Evolutionary conservation across 441 rosid species (phyloP).

Genomic region (Theobroma grandiflorum): DNA sequence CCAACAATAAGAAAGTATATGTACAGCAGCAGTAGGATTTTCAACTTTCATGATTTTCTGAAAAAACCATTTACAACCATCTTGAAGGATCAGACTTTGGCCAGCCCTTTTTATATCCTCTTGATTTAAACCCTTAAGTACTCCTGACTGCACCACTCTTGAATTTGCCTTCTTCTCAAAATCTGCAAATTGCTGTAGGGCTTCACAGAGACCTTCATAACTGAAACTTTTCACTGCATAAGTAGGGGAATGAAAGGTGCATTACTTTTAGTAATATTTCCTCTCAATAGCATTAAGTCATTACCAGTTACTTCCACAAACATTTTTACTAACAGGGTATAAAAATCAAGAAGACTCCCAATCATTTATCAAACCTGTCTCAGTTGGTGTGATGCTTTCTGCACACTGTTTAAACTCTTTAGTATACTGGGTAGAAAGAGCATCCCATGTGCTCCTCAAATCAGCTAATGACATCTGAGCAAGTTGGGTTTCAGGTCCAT

Average conservation of each 20-base stretch:
- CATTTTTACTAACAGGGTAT: conserved; percentile 3
- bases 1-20: conserved; percentile 54
- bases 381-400: conserved; percentile 42
- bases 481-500: conserved; percentile 43
- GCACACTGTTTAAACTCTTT: conserved; percentile 52
- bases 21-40: conserved; percentile 34
- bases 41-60: conserved; percentile 30
- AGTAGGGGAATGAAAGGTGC: conserved; percentile 13
- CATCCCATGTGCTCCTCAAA: conserved; percentile 51
- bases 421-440: conserved; percentile 47
- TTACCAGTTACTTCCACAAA: conserved; percentile 10
- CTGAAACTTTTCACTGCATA: conserved; percentile 36
- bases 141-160: conserved; percentile 47
- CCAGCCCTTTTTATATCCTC: conserved; percentile 50
- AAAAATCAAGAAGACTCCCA: conserved; percentile 10
- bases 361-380: conserved; percentile 40
- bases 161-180: conserved; percentile 50
- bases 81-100: conserved; percentile 41
- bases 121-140: conserved; percentile 46
- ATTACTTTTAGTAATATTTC: not conserved
- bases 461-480: conserved; percentile 49
- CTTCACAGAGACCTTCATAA: conserved; percentile 40
- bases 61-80: conserved; percentile 51
- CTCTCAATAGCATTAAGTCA: conserved; percentile 4
- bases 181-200: conserved; percentile 44